Percentiles rank a stretch among this genome's conserved stretches.
Evolutionary conservation across 78 protist species (phyloP).

Genomic region (Pigoraptor vietnamica): DNA sequence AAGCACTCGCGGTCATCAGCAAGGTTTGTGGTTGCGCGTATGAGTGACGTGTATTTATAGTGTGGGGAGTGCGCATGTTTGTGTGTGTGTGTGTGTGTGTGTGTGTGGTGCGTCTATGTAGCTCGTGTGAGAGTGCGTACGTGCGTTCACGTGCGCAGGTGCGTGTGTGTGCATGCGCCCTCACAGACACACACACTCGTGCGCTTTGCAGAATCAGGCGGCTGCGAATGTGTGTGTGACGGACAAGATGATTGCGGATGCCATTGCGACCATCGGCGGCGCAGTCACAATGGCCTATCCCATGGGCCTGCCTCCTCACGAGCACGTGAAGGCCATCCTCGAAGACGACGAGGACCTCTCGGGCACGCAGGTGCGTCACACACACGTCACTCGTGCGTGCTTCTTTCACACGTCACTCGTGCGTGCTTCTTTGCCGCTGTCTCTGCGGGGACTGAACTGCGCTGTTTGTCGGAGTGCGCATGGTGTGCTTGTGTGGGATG

Average conservation of each 20-base stretch:
- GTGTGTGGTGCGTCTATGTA: not conserved
- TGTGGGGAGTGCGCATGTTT: not conserved
- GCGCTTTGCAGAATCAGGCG: not conserved
- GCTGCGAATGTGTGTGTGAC: not conserved
- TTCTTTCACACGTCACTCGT: not conserved
- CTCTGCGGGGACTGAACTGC: not conserved
- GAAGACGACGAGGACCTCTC: not conserved
- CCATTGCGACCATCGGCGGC: conserved; percentile 4
- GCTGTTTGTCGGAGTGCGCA: too few relatives aligned
- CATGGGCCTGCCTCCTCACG: conserved; percentile 18
- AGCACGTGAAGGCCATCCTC: not conserved
- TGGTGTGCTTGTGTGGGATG: too few relatives aligned
- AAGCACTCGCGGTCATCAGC: not conserved
- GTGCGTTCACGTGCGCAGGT: too few relatives aligned
- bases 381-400: not conserved
- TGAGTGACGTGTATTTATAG: not conserved
- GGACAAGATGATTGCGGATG: not conserved
- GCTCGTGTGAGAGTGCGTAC: too few relatives aligned
- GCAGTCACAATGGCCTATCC: conserved; percentile 24
- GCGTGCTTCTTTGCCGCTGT: not conserved
- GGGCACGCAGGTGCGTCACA: not conserved
- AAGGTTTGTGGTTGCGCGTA: not conserved
- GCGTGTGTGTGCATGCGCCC: not conserved
- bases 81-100: not conserved
- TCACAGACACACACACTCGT: not conserved